Evolutionary conservation across 2,329 filamentous ascomycete species (phyloP).

Genomic region (Aspergillus persii): DNA sequence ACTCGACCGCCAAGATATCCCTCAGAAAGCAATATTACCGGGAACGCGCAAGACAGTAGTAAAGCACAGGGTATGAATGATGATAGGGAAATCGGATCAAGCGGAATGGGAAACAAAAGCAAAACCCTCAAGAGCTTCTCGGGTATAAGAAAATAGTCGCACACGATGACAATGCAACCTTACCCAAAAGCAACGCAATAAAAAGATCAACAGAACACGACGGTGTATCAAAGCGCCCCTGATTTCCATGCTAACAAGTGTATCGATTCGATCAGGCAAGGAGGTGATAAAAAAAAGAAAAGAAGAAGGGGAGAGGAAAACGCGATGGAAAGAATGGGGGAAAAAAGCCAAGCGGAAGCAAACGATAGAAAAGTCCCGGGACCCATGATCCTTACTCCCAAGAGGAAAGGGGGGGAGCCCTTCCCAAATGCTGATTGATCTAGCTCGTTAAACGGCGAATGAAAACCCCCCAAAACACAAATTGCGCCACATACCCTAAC

Average conservation of each 20-base stretch:
- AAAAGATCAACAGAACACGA: background rate
- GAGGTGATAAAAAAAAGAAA: conserved; percentile 16
- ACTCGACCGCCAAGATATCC: conserved; percentile 9
- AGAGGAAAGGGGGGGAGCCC: conserved; percentile 29
- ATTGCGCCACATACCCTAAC: conserved; percentile 42
- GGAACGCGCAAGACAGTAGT: conserved; percentile 18
- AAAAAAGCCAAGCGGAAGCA: conserved; percentile 18
- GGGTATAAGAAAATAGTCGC: conserved; percentile 14
- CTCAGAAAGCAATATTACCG: conserved; percentile 9
- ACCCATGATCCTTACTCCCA: conserved; percentile 35
- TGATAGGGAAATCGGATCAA: conserved; percentile 17
- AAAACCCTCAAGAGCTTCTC: conserved; percentile 13
- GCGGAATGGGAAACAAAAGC: conserved; percentile 9
- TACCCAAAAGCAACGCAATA: conserved; percentile 26
- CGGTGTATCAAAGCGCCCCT: background rate
- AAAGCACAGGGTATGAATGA: conserved; percentile 39
- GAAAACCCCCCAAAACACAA: conserved; percentile 24
- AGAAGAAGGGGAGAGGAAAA: conserved; percentile 16
- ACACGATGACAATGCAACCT: conserved; percentile 32
- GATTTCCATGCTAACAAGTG: background rate
- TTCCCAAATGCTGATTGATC: conserved; percentile 43
- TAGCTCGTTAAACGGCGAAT: conserved; percentile 30
- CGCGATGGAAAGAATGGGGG: conserved; percentile 9
- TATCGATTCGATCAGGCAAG: background rate
- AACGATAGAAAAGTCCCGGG: conserved; percentile 30